Evolutionary conservation across 345 rosid species (phyloP).

Genomic region (Eucalyptus marginata): DNA sequence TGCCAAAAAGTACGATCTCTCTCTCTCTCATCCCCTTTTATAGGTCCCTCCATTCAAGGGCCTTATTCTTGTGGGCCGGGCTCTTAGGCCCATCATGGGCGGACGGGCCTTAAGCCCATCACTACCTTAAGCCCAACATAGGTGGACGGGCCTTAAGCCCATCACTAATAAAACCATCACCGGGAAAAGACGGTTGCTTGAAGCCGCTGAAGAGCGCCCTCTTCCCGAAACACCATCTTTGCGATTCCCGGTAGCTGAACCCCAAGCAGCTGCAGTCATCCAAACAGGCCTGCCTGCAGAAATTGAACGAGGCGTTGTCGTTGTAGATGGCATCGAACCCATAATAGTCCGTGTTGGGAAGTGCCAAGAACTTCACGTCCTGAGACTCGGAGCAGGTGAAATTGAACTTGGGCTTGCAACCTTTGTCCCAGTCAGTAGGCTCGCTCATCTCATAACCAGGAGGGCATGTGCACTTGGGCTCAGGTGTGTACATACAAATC

Average conservation of each 20-base stretch:
- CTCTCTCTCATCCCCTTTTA: too few species aligned
- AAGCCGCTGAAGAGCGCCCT: too few species aligned
- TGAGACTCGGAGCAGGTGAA: constrained; percentile 1
- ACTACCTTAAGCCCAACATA: too few species aligned
- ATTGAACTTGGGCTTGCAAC: constrained; percentile 26
- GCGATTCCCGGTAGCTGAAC: not conserved
- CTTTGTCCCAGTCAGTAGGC: constrained; percentile 14
- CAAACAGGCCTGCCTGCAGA: constrained; percentile 18
- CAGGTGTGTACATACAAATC: constrained; percentile 17
- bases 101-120: too few species aligned
- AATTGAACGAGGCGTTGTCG: not conserved
- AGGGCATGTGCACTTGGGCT: constrained; percentile 29
- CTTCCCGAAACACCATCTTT: too few species aligned
- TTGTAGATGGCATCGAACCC: constrained; percentile 15
- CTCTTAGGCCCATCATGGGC: too few species aligned
- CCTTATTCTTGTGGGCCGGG: too few species aligned
- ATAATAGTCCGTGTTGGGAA: constrained; percentile 9
- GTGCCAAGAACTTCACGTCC: constrained; percentile 2
- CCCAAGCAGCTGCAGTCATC: constrained; percentile 21
- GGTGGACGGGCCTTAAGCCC: too few species aligned
- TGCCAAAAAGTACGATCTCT: too few species aligned
- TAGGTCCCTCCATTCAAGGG: too few species aligned
- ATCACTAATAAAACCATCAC: too few species aligned
- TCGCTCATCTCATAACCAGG: constrained; percentile 18
- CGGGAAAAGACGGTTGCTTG: too few species aligned